A percentile compares a stretch with the other conserved stretches of the same genome.
Conservation (phyloP, 495 filamentous ascomycete genomes). For the Penicillium manginii region DNA sequence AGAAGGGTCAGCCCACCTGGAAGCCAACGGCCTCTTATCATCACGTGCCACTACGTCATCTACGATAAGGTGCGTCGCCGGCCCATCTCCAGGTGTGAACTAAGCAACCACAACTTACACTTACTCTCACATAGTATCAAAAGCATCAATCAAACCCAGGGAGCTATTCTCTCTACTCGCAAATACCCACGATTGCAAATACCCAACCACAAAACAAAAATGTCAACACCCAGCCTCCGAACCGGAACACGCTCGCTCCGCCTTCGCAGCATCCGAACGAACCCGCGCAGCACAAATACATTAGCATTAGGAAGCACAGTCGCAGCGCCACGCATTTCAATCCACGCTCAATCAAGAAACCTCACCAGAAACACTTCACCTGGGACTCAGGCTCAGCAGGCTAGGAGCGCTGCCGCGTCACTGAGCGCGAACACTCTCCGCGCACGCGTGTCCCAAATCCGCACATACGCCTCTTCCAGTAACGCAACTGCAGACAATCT, state of each 20-base stretch:
- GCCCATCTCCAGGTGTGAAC: no score
- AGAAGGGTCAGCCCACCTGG: conserved; percentile 5
- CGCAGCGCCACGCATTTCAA: neutral
- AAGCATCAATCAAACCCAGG: no score
- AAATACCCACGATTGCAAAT: neutral
- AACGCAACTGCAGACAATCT: conserved; percentile 36
- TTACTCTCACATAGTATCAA: neutral
- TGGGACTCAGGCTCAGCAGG: no score
- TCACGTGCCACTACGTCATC: conserved; percentile 15
- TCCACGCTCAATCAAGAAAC: no score
- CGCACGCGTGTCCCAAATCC: neutral
- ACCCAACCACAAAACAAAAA: neutral
- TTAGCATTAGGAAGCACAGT: no score
- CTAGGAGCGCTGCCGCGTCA: no score
- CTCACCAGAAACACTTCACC: no score
- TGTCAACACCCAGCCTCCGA: conserved; percentile 7
- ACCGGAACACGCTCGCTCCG: neutral
- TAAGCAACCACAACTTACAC: neutral
- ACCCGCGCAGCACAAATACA: neutral
- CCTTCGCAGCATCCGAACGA: conserved; percentile 6
- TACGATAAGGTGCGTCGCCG: neutral
- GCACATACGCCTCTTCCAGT: conserved; percentile 17
- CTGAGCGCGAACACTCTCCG: no score
- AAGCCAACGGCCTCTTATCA: conserved; percentile 7
- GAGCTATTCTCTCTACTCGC: neutral